Base-by-base conservation (phyloP, 2,329 filamentous ascomycete species). In the Apiospora malaysiana region DNA sequence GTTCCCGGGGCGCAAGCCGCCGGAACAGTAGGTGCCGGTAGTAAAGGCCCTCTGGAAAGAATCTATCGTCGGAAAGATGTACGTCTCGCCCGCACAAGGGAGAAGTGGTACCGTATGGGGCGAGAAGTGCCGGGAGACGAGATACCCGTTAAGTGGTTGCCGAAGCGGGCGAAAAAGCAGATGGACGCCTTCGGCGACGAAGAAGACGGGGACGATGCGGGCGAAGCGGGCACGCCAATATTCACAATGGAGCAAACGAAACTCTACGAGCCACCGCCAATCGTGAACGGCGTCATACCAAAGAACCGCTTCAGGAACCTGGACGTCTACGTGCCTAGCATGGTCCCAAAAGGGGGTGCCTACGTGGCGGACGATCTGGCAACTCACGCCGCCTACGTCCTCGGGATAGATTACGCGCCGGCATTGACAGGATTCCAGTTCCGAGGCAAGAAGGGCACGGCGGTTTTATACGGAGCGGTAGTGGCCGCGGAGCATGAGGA, bases 291-390 rank as follows among this genome's bases (percentile, higher is more conserved):
- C 0, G 85, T 86, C 16, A 88, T 98, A 1, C 95, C 96, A 0
- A 95, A 94, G 82, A 99, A 99, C 78, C 91, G 92, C 23, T 99
- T 94, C 80, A 94, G 94, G 14, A 99, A 99, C 78, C 91, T 98
- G 71, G 96, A 98, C 77, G 88, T 97, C 49, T 98, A 95, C 79
- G 94, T 97, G 14, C 91, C 94, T 0, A 94, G 90, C 73, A 98
- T 99, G 96, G 86, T 98, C 0, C 96, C 96, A 0, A 82, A 83
- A 51, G 95, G 96, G 0, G 95, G 93, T 1, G 87, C 90, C 1
- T 94, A 98, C 79, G 84, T 98, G 32, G 76, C 81, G 7, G 82
- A 86, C 71, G 82, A 87, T 66, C 77, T 91, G 68, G 92, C 93
- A 0, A 85, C 88, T 1, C 88, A 88, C 68, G 95, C 95, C 1